Evolutionary conservation across 176 grass and related monocot genomes (phyloP).

Genomic region (Alopecurus myosuroides): DNA sequence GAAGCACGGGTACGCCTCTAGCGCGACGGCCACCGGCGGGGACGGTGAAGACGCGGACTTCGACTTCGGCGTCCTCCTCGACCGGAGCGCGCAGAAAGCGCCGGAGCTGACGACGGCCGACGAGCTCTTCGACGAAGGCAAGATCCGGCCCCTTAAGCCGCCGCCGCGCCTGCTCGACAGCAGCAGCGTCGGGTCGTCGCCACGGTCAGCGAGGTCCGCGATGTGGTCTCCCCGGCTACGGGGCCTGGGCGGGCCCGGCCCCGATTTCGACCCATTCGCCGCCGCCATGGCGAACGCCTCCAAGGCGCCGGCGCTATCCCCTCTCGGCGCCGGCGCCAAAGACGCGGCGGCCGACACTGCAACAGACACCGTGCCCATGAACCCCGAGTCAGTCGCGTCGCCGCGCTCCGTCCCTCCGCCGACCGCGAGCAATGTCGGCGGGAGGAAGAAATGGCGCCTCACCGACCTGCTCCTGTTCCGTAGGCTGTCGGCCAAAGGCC

Average conservation of each 20-base stretch:
- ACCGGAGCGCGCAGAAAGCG: slow-evolving; percentile 24
- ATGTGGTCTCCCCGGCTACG: slow-evolving; percentile 47
- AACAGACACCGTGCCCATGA: not conserved
- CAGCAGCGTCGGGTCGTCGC: slow-evolving; percentile 51
- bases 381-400: not conserved
- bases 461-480: slow-evolving; percentile 87
- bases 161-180: slow-evolving; percentile 56
- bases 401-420: not conserved
- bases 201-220: slow-evolving; percentile 45
- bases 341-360: not conserved
- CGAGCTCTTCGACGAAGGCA: slow-evolving; percentile 76
- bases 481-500: slow-evolving; percentile 40
- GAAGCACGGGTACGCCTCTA: slow-evolving; percentile 28
- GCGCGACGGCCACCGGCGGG: not conserved
- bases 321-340: slow-evolving; percentile 29
- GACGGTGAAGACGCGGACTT: slow-evolving; percentile 46
- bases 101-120: slow-evolving; percentile 46
- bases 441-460: slow-evolving; percentile 74
- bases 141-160: slow-evolving; percentile 63
- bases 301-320: slow-evolving; percentile 50
- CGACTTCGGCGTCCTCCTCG: slow-evolving; percentile 59
- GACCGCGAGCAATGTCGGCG: not conserved
- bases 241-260: slow-evolving; percentile 27
- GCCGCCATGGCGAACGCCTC: slow-evolving; percentile 62
- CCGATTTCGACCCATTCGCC: slow-evolving; percentile 70